These are phyloP conservation scores for Abortiporus biennis DNA, from an alignment of 1,284 basidiomycete genomes.

Conservation along the genomic window DNA sequence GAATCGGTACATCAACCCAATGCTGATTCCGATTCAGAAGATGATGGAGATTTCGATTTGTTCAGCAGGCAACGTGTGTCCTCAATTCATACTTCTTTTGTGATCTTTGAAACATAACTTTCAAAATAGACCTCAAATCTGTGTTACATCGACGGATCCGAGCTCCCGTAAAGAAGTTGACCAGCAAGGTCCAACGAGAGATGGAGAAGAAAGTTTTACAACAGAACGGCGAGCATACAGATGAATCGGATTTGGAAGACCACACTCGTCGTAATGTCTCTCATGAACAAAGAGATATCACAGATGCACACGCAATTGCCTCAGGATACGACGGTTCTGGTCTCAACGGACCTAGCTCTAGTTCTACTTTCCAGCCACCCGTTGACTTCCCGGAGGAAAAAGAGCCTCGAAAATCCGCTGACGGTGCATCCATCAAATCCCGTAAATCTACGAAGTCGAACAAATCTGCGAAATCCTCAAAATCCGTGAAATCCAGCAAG, in stretches of 20 bases:
- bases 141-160: conserved; percentile 18
- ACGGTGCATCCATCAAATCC: too few species aligned
- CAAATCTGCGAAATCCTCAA: too few species aligned
- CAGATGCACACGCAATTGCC: neutral
- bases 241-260: neutral
- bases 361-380: neutral
- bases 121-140: conserved; percentile 12
- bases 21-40: conserved; percentile 11
- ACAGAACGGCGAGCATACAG: neutral
- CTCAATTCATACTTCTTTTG: neutral
- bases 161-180: conserved; percentile 9
- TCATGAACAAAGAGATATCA: too few species aligned
- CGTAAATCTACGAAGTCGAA: neutral
- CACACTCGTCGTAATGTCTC: too few species aligned
- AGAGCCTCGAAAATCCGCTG: neutral
- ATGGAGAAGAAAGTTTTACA: conserved; percentile 10
- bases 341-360: neutral
- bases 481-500: neutral
- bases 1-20: conserved; percentile 14
- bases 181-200: conserved; percentile 8
- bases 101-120: neutral
- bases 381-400: neutral
- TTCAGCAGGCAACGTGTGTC: conserved; percentile 36
- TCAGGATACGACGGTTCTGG: neutral
- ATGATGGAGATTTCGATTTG: conserved; percentile 32